Conservation (phyloP, 225 moss, liverwort and hornwort genomes). For the Polytrichum commune region DNA sequence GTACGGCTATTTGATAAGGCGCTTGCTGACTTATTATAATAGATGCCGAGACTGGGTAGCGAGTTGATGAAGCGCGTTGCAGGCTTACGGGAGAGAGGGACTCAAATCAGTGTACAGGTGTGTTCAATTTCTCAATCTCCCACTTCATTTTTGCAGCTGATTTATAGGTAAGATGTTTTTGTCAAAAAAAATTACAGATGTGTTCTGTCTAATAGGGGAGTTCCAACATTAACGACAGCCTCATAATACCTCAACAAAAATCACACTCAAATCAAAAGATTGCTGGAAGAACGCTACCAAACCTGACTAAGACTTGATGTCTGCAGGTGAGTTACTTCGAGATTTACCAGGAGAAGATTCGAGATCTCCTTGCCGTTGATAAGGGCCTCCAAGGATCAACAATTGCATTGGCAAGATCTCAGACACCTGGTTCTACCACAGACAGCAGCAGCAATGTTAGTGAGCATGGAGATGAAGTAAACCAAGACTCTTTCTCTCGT, state of each 20-base stretch:
- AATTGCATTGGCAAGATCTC: conserved; percentile 8
- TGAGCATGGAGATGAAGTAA: conserved; percentile 3
- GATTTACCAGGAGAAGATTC: conserved; percentile 56
- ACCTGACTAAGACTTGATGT: background rate
- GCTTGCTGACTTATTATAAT: background rate
- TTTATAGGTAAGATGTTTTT: too few relatives aligned
- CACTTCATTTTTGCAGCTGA: too few relatives aligned
- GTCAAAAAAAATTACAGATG: too few relatives aligned
- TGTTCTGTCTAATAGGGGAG: too few relatives aligned
- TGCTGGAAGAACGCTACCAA: too few relatives aligned
- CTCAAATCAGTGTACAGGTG: conserved; percentile 5
- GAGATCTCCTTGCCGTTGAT: conserved; percentile 42
- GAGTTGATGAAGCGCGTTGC: conserved; percentile 15
- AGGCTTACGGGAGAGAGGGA: background rate
- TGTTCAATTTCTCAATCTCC: background rate
- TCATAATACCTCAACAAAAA: too few relatives aligned
- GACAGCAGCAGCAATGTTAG: conserved; percentile 5
- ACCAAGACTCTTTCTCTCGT: background rate
- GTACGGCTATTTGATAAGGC: background rate
- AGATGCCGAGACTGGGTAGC: conserved; percentile 13
- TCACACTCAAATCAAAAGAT: too few relatives aligned
- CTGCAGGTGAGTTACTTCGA: conserved; percentile 63
- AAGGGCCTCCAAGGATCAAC: conserved; percentile 10
- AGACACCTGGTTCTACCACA: background rate
- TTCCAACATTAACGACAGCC: too few relatives aligned